Evolutionary conservation across 23 red algal species (phyloP), one percentile per base, ranked within the genome.

Genomic region (Gracilaria gracilis): DNA sequence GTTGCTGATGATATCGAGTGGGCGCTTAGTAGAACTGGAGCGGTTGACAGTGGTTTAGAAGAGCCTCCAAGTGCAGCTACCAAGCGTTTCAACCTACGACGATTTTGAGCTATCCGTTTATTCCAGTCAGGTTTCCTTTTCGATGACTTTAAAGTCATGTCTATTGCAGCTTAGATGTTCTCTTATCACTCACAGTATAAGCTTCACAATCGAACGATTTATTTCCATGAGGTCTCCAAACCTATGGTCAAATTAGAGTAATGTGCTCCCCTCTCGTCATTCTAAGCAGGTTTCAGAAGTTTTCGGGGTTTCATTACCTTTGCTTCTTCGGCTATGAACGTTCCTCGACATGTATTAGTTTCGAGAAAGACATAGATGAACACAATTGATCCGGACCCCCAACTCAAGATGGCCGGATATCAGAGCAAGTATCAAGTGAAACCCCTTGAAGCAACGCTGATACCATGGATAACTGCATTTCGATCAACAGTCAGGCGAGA

Each of bases 1-100:
- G 81, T 57, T 23, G 88, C 87, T 36, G 94, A 91, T 71, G 93
- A 96, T 86, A 64, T 96, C 44, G 94, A 96, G 70, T 96, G 94
- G 94, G 87, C 51, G 17, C 80, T 96, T 32, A 39, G 55, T 61
- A 92, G 67, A 74, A 79, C 78, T 24, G 94, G 94, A 12, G 94
- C 86, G 9, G 94, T 96, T 24, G 36, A 82, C 9, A 92, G 82
- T 8, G 94, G 92, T 13, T 51, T 96, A 81, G 49, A 54, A 27
- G 87, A 90, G 42, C 70, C 77, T 27, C 94, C 94, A 11, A 82
- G 55, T 23, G 34, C 75, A 4, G 61, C 88, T 24, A 54, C 75
- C 11, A 91, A 91, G 73, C 83, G 82, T 24, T 96, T 96, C 78
- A 86, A 92, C 48, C 48, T 96, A 36, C 54, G 57, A 34, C 77